Base-by-base conservation (phyloP, 768 basidiomycete genomes). In the Xerocomellus chrysenteron region DNA sequence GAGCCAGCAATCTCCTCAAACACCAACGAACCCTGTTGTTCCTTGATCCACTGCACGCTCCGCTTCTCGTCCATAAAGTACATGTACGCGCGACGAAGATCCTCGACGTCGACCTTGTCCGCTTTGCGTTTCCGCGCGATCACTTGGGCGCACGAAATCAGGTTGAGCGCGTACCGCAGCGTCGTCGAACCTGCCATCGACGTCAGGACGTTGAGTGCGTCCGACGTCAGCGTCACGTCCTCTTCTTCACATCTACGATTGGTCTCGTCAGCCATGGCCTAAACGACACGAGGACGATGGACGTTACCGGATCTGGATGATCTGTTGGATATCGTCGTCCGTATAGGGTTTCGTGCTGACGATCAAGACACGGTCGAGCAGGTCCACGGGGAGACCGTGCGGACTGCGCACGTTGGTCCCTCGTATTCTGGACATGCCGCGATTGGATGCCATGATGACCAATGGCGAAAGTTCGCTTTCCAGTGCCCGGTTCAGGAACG, bases 361-460 rank as follows among this genome's bases (percentile, higher is more conserved):
- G 65, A 99, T 99, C 61, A 98, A 77, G 44, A 98, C 92, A 37
- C 96, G 85, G 75, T 99, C 96, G 52, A 99, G 83, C 35, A 98
- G 79, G 73, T 98, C 96, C 33, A 92, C 87, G 0, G 96, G 96
- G 9, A 99, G 83, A 30, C 96, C 96, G 68, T 99, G 96, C 2
- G 96, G 96, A 61, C 88, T 90, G 64, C 87, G 86, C 76, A 94
- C 92, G 67, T 92, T 94, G 24, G 96, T 98, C 36, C 96, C 96
- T 59, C 96, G 83, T 73, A 99, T 97, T 50, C 91, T 82, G 5
- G 94, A 85, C 83, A 94, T 94, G 5, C 96, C 96, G 16, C 96
- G 82, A 70, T 99, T 99, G 45, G 92, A 93, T 1, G 96, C 96
- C 96, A 99, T 98, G 65, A 99, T 94, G 37, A 99, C 96, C 51